A percentile compares a stretch with the other conserved stretches of the same genome.
Conservation (phyloP, 1,284 basidiomycete genomes). For the Malassezia arunalokei region DNA sequence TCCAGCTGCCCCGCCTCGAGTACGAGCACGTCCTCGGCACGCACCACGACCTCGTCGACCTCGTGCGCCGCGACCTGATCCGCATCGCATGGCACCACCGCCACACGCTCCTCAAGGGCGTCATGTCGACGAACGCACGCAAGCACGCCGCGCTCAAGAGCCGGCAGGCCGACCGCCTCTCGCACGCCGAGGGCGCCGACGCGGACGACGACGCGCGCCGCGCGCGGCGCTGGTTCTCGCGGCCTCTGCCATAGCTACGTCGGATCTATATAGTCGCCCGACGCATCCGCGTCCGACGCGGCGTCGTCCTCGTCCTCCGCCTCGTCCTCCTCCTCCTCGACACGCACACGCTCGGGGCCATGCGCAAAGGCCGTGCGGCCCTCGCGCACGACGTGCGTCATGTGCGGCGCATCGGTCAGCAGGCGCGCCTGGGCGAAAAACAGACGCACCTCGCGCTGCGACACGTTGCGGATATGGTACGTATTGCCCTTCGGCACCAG, state of each 20-base stretch:
- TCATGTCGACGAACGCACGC: constrained; percentile 24
- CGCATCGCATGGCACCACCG: constrained; percentile 42
- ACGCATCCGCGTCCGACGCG: constrained; percentile 3
- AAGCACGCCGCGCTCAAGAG: constrained; percentile 8
- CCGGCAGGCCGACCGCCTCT: constrained; percentile 10
- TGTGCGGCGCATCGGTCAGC: constrained; percentile 1
- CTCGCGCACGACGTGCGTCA: constrained; percentile 7
- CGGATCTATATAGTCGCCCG: constrained; percentile 1
- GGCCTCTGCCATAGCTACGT: not conserved
- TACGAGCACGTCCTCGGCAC: constrained; percentile 80
- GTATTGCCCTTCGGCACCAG: constrained; percentile 82
- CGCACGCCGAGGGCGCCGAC: not conserved
- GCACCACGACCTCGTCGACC: constrained; percentile 35
- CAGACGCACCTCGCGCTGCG: constrained; percentile 63
- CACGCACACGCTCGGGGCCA: not conserved
- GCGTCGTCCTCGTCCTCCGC: not conserved
- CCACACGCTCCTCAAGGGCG: constrained; percentile 31
- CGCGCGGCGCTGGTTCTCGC: not conserved
- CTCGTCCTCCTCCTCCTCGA: not conserved
- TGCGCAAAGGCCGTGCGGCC: constrained; percentile 14
- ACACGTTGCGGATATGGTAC: constrained; percentile 79
- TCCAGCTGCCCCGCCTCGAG: constrained; percentile 54
- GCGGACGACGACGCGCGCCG: too few relatives aligned
- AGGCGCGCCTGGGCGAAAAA: constrained; percentile 90
- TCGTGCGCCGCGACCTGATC: constrained; percentile 40